phyloP scores from a whole-genome alignment of 495 filamentous ascomycete genomes.

The Penicillium canariense region DNA sequence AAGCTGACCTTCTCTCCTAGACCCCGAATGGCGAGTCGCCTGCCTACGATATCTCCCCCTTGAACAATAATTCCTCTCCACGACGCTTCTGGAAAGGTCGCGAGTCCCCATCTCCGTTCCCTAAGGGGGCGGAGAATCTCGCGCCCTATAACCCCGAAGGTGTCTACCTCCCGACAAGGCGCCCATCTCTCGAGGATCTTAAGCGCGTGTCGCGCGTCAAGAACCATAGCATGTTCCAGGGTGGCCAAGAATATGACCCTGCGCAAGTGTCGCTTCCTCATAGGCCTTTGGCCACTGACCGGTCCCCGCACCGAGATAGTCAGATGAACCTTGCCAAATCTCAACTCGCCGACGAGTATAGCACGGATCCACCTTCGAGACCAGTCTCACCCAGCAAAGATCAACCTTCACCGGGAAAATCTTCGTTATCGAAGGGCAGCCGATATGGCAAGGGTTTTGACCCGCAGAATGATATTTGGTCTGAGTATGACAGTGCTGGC shows the following conservation, averaged over 20 bases:
- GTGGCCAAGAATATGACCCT: slow-evolving; percentile 87
- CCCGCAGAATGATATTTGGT: slow-evolving; percentile 67
- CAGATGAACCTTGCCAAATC: slow-evolving; percentile 56
- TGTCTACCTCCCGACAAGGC: slow-evolving; percentile 66
- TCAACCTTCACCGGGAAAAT: slow-evolving; percentile 77
- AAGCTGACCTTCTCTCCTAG: slow-evolving; percentile 20
- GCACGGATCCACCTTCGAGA: slow-evolving; percentile 35
- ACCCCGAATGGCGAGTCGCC: slow-evolving; percentile 65
- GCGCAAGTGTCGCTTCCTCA: slow-evolving; percentile 70
- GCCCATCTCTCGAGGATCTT: slow-evolving; percentile 87
- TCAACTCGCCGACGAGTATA: slow-evolving; percentile 35
- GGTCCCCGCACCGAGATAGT: slow-evolving; percentile 55
- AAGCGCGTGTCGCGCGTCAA: slow-evolving; percentile 93
- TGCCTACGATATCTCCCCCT: slow-evolving; percentile 73
- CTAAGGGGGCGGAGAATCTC: slow-evolving; percentile 66
- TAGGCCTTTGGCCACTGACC: slow-evolving; percentile 67
- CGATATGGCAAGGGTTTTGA: slow-evolving; percentile 71
- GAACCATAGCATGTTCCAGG: slow-evolving; percentile 93
- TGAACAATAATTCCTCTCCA: slow-evolving; percentile 64
- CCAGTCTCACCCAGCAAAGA: slow-evolving; percentile 68
- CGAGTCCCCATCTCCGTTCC: slow-evolving; percentile 59
- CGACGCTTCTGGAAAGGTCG: slow-evolving; percentile 84
- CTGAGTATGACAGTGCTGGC: slow-evolving; percentile 55
- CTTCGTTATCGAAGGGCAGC: slow-evolving; percentile 68
- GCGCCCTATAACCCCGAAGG: slow-evolving; percentile 56